Conservation (phyloP, 176 grass and related monocot species). For the Chrysopogon serrulatus region DNA sequence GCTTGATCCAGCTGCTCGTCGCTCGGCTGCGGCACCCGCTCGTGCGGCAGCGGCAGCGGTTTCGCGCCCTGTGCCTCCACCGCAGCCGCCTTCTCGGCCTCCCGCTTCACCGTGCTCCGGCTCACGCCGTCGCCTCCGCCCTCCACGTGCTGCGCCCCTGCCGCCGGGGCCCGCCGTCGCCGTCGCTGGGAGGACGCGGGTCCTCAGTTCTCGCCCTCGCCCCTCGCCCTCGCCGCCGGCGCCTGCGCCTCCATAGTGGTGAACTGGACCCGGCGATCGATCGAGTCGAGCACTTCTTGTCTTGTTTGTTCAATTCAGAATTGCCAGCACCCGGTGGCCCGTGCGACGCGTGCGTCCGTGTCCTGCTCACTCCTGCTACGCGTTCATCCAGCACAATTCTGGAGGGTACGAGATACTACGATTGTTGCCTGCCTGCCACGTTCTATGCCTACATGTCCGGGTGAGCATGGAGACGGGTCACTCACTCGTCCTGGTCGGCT, state of each 20-base stretch:
- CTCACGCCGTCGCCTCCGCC: background rate
- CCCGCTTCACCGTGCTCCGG: background rate
- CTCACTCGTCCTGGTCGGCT: no score
- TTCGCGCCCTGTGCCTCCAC: background rate
- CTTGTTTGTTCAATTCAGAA: no score
- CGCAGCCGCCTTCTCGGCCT: background rate
- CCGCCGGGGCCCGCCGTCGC: background rate
- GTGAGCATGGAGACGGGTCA: no score
- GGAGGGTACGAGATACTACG: no score
- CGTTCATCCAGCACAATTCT: no score
- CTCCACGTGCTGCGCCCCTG: background rate
- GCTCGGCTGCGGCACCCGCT: slow-evolving; percentile 30
- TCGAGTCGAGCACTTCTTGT: background rate
- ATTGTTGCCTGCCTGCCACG: no score
- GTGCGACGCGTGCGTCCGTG: no score
- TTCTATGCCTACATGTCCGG: no score
- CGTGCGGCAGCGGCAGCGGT: slow-evolving; percentile 34
- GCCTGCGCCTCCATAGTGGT: background rate
- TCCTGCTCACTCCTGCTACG: background rate
- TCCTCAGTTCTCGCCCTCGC: background rate
- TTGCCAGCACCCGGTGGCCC: no score
- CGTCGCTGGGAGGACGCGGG: background rate
- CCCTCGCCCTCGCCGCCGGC: no score
- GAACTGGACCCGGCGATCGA: background rate
- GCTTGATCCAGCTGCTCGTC: no score